A percentile compares a stretch with the other conserved stretches of the same genome.
Conservation (phyloP, 164 flowering plant species). For the Sextonia rubra region DNA sequence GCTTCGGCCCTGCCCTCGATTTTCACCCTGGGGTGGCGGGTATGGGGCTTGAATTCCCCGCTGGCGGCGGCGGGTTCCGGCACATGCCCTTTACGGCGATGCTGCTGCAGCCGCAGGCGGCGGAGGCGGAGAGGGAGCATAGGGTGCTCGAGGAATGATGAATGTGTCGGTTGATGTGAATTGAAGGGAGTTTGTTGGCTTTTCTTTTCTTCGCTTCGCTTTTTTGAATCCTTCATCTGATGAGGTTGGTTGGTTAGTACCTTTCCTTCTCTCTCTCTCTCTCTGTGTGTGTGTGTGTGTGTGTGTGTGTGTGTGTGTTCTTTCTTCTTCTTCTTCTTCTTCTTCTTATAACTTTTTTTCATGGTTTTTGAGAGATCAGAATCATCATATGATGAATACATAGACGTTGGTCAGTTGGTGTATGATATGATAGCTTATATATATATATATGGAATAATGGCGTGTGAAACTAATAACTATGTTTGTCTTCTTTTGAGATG, state of each 20-base stretch:
- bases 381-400: not conserved
- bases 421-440: not conserved
- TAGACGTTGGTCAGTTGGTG: too few species aligned
- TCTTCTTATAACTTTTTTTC: not conserved
- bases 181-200: not conserved
- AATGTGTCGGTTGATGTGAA: not conserved
- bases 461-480: not conserved
- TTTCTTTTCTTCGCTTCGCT: not conserved
- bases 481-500: not conserved
- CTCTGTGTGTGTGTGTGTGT: fast-evolving
- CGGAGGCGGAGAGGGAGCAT: slow-evolving; percentile 20
- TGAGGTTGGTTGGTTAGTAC: too few species aligned
- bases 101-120: slow-evolving; percentile 38
- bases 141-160: not conserved
- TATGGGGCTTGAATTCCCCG: slow-evolving; percentile 2
- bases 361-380: not conserved
- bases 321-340: not conserved
- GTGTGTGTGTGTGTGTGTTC: not conserved
- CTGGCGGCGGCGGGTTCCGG: slow-evolving; percentile 24
- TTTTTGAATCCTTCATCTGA: too few species aligned
- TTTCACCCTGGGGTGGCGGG: slow-evolving; percentile 30
- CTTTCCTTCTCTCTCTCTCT: too few species aligned
- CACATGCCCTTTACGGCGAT: slow-evolving; percentile 64
- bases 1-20: slow-evolving; percentile 22
- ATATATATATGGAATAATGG: slow-evolving; percentile 3